These are phyloP conservation scores for Starmerella apis DNA, from an alignment of 805 yeast species.

Conservation along the genomic window DNA sequence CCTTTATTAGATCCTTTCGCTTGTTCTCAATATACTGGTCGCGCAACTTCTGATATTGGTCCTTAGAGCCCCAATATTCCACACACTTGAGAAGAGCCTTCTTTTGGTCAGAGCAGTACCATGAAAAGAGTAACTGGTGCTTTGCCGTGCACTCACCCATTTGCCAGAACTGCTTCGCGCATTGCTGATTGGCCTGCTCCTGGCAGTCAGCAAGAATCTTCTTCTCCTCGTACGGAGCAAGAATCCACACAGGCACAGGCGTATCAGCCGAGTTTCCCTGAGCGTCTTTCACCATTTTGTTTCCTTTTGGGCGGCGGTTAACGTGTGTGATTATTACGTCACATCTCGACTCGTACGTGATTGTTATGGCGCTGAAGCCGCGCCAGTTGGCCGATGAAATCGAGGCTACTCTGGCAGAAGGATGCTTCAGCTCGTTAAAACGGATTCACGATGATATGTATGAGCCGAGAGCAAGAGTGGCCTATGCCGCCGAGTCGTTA, in stretches of 20 bases:
- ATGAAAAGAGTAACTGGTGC: constrained; percentile 32
- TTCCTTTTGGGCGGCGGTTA: not conserved
- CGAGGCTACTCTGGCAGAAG: constrained; percentile 4
- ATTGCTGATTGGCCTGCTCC: constrained; percentile 29
- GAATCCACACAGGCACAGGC: constrained; percentile 32
- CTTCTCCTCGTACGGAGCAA: constrained; percentile 34
- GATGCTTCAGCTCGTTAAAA: constrained; percentile 2
- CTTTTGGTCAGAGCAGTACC: constrained; percentile 33
- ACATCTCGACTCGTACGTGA: not conserved
- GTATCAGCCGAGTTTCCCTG: constrained; percentile 21
- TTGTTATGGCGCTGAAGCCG: constrained; percentile 1
- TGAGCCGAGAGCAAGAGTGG: not conserved
- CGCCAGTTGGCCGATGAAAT: constrained; percentile 8
- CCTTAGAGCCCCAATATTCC: constrained; percentile 30
- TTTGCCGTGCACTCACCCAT: constrained; percentile 31
- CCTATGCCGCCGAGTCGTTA: not conserved
- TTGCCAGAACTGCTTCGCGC: constrained; percentile 27
- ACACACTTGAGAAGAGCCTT: constrained; percentile 31
- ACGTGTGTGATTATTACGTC: not conserved
- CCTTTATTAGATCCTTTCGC: constrained; percentile 19
- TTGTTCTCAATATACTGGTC: constrained; percentile 29
- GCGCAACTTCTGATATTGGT: constrained; percentile 28
- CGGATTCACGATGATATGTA: constrained; percentile 1
- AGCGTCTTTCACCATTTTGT: constrained; percentile 7
- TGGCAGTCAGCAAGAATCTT: constrained; percentile 30